These are phyloP conservation scores for Veloboletus limbatus DNA, from an alignment of 1,284 basidiomycete species.

Conservation along the genomic window DNA sequence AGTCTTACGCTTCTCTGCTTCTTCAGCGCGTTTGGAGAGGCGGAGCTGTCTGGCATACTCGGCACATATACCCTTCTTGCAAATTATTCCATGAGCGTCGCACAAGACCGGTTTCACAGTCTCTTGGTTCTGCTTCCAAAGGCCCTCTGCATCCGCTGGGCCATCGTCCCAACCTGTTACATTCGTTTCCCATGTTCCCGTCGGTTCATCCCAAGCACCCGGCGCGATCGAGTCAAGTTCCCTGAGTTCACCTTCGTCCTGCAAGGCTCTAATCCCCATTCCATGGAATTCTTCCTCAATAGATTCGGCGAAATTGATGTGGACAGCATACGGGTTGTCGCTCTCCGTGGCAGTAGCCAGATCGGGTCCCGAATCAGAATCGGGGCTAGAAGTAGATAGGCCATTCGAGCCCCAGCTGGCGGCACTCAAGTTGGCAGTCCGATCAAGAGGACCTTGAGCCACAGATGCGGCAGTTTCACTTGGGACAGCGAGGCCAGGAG, in stretches of 20 bases:
- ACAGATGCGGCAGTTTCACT: neutral
- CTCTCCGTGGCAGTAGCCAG: constrained; percentile 23
- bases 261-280: constrained; percentile 15
- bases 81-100: constrained; percentile 39
- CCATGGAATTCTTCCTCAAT: constrained; percentile 33
- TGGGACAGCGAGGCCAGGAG: constrained; percentile 12
- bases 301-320: constrained; percentile 24
- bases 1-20: constrained; percentile 16
- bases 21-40: constrained; percentile 27
- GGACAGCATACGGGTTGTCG: constrained; percentile 23
- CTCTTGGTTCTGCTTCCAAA: constrained; percentile 20
- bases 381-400: constrained; percentile 26
- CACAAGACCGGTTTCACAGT: constrained; percentile 30
- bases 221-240: constrained; percentile 30
- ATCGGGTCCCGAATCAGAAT: constrained; percentile 29
- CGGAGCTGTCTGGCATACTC: constrained; percentile 38
- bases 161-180: constrained; percentile 6
- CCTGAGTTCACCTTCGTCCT: constrained; percentile 12
- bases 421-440: constrained; percentile 10
- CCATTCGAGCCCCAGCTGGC: constrained; percentile 26
- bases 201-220: constrained; percentile 16
- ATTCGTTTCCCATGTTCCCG: constrained; percentile 12
- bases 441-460: constrained; percentile 4
- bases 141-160: constrained; percentile 20
- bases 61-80: constrained; percentile 45